Conservation (phyloP, 495 filamentous ascomycete species). For the Endocarpon pusillum region DNA sequence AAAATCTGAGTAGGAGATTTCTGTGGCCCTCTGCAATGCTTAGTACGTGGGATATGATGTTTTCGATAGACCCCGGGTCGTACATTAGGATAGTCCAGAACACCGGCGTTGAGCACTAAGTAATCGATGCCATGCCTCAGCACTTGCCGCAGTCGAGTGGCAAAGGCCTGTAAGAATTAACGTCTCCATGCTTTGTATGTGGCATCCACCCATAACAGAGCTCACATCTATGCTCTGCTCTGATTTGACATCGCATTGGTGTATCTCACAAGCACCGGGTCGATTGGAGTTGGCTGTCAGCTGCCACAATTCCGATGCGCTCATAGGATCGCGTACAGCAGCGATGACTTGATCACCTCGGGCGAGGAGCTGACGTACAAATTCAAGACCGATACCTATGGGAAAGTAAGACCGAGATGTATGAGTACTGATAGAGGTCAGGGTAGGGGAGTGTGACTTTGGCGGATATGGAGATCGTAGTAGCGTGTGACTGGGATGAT, state of each 20-base stretch:
- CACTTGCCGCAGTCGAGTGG: not conserved
- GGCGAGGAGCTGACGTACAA: conserved; percentile 30
- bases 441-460: too few relatives aligned
- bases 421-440: too few relatives aligned
- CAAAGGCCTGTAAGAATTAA: conserved; percentile 2
- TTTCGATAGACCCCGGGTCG: conserved; percentile 2
- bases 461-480: too few relatives aligned
- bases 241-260: conserved; percentile 32
- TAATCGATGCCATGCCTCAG: conserved; percentile 24
- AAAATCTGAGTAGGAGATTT: conserved; percentile 34
- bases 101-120: conserved; percentile 39
- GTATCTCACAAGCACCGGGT: conserved; percentile 23
- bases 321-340: conserved; percentile 27
- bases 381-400: conserved; percentile 41
- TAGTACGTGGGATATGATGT: conserved; percentile 3
- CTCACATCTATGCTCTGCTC: conserved; percentile 33
- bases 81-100: conserved; percentile 39
- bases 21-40: conserved; percentile 27
- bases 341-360: conserved; percentile 31
- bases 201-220: not conserved
- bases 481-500: too few relatives aligned
- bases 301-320: conserved; percentile 24
- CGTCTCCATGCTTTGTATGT: conserved; percentile 2
- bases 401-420: too few relatives aligned
- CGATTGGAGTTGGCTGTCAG: conserved; percentile 18